A percentile compares a stretch with the other conserved stretches of the same genome.
Evolutionary conservation across 140 eudicot genomes (phyloP).

Genomic region (Bidens hawaiensis): DNA sequence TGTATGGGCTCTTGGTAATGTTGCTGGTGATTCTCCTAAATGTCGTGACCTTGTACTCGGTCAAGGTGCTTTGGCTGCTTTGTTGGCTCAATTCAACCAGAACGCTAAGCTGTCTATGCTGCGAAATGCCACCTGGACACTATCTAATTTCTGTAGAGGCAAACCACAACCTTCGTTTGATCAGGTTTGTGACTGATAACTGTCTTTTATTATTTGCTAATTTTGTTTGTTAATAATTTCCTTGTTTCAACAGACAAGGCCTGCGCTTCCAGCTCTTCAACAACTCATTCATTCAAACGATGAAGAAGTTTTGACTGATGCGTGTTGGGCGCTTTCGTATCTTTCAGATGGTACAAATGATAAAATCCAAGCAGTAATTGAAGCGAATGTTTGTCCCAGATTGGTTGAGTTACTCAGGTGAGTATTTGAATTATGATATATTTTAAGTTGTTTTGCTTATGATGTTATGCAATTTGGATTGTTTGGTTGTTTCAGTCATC

Average conservation of each 20-base stretch:
- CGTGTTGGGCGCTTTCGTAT: slow-evolving; percentile 88
- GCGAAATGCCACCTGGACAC: slow-evolving; percentile 68
- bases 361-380: slow-evolving; percentile 82
- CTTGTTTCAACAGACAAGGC: slow-evolving; percentile 38
- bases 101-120: slow-evolving; percentile 60
- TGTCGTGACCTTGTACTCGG: slow-evolving; percentile 63
- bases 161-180: slow-evolving; percentile 64
- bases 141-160: slow-evolving; percentile 65
- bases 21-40: slow-evolving; percentile 72
- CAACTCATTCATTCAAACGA: slow-evolving; percentile 67
- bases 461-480: slow-evolving; percentile 1
- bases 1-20: slow-evolving; percentile 66
- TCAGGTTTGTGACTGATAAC: slow-evolving; percentile 36
- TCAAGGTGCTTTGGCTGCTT: slow-evolving; percentile 48
- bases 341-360: slow-evolving; percentile 90
- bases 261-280: slow-evolving; percentile 74
- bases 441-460: background rate
- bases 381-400: slow-evolving; percentile 71
- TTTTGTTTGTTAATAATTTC: background rate
- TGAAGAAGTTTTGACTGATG: slow-evolving; percentile 88
- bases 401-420: slow-evolving; percentile 61
- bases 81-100: slow-evolving; percentile 48
- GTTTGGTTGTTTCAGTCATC: slow-evolving; percentile 48
- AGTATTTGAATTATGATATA: slow-evolving; percentile 18
- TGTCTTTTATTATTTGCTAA: background rate